Conservation (phyloP, 164 flowering plant species). For the Hamamelis virginiana region DNA sequence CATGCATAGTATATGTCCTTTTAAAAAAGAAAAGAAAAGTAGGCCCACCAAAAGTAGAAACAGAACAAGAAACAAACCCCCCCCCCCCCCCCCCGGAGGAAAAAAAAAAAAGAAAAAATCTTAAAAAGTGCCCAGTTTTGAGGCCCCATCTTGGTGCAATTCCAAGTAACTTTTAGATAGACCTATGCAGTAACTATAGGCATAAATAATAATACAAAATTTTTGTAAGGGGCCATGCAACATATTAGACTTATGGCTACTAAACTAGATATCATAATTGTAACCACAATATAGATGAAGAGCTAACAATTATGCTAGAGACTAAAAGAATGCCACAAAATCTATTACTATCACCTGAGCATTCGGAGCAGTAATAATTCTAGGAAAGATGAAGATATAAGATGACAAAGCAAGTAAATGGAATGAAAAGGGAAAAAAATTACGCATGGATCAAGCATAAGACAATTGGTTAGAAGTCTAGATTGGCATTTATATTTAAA, state of each 20-base stretch:
- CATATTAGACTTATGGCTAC: neutral
- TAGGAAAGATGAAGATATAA: no score
- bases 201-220: neutral
- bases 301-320: neutral
- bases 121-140: no score
- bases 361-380: neutral
- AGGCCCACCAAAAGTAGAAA: neutral
- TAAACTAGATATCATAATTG: neutral
- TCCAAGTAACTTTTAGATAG: neutral
- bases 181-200: neutral
- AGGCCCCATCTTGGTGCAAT: no score
- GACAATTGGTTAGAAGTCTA: neutral
- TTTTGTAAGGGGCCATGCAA: neutral
- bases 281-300: neutral
- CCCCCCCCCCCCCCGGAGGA: no score
- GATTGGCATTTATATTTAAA: neutral
- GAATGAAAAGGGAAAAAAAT: neutral
- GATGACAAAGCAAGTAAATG: neutral
- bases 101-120: no score
- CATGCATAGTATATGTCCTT: neutral
- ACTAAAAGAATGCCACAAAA: neutral
- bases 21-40: no score
- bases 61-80: neutral
- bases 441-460: constrained; percentile 2
- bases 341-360: neutral